Evolutionary conservation across 2,329 filamentous ascomycete genomes (phyloP).

Genomic region (Thermothelomyces thermophilus): DNA sequence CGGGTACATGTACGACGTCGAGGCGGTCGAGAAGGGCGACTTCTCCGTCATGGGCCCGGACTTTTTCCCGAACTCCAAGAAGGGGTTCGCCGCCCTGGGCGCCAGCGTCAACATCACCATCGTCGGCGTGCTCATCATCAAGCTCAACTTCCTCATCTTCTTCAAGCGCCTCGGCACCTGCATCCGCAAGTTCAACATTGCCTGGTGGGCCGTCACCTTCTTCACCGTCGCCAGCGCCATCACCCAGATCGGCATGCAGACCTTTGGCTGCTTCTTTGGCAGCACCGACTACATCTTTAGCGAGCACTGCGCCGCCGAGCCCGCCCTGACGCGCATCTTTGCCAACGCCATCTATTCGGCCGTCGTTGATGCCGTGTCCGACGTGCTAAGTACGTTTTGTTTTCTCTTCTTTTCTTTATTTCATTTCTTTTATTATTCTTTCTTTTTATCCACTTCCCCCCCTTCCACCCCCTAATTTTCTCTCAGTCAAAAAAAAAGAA

Average conservation of each 20-base stretch:
- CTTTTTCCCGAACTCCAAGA: not conserved
- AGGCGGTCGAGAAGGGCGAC: slow-evolving; percentile 2
- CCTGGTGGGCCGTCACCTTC: slow-evolving; percentile 17
- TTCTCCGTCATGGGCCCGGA: not conserved
- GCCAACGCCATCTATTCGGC: not conserved
- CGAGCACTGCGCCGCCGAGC: slow-evolving; percentile 3
- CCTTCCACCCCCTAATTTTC: not conserved
- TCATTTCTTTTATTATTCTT: no score
- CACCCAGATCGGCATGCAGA: not conserved
- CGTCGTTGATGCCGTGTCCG: not conserved
- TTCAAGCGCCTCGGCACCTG: slow-evolving; percentile 12
- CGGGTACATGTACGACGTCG: slow-evolving; percentile 4
- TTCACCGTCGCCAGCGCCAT: slow-evolving; percentile 10
- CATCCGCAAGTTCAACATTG: slow-evolving; percentile 6
- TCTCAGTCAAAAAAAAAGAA: no score
- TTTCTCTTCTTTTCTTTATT: no score
- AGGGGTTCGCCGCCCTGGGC: not conserved
- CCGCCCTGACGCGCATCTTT: not conserved
- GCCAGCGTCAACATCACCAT: not conserved
- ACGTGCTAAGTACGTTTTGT: slow-evolving; percentile 4
- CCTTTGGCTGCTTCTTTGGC: slow-evolving; percentile 14
- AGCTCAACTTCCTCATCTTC: slow-evolving; percentile 19
- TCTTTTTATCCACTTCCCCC: not conserved
- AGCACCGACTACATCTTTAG: slow-evolving; percentile 7
- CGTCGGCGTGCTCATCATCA: not conserved